Evolutionary conservation across 495 filamentous ascomycete genomes (phyloP).

Genomic region (Rhypophila decipiens): DNA sequence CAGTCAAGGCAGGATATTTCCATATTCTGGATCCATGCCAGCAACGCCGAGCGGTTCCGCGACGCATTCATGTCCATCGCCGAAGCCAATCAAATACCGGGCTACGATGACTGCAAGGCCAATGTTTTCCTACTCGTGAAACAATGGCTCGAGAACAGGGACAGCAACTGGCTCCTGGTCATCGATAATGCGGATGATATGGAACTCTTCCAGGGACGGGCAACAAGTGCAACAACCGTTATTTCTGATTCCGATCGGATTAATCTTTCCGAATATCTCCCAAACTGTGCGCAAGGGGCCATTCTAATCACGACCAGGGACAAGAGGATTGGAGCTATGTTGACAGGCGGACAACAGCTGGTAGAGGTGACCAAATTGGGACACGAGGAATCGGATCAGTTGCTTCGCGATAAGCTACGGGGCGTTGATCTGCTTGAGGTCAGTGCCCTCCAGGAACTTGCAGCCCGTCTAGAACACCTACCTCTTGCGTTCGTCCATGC

Average conservation of each 20-base stretch:
- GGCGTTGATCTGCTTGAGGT: background rate
- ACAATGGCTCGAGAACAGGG: constrained; percentile 29
- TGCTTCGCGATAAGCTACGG: constrained; percentile 10
- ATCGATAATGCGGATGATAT: constrained; percentile 49
- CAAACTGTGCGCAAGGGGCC: constrained; percentile 27
- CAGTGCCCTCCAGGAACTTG: constrained; percentile 17
- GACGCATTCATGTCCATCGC: constrained; percentile 40
- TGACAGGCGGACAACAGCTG: constrained; percentile 7
- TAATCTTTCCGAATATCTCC: constrained; percentile 25
- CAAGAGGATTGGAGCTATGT: constrained; percentile 19
- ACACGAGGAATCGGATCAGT: constrained; percentile 14
- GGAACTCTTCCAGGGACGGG: constrained; percentile 24
- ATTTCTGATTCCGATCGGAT: background rate
- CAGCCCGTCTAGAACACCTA: constrained; percentile 31
- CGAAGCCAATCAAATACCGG: constrained; percentile 21
- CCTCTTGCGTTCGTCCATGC: constrained; percentile 47
- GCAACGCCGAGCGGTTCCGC: constrained; percentile 32
- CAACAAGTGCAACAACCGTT: constrained; percentile 3
- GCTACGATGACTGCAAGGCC: constrained; percentile 22
- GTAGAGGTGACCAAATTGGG: constrained; percentile 29
- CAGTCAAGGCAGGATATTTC: constrained; percentile 26
- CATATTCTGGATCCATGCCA: constrained; percentile 44
- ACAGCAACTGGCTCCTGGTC: constrained; percentile 43
- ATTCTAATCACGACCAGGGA: constrained; percentile 38
- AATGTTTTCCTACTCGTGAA: constrained; percentile 30